Evolutionary conservation across 331 rosid genomes (phyloP).

Genomic region (Malus hybrid): DNA sequence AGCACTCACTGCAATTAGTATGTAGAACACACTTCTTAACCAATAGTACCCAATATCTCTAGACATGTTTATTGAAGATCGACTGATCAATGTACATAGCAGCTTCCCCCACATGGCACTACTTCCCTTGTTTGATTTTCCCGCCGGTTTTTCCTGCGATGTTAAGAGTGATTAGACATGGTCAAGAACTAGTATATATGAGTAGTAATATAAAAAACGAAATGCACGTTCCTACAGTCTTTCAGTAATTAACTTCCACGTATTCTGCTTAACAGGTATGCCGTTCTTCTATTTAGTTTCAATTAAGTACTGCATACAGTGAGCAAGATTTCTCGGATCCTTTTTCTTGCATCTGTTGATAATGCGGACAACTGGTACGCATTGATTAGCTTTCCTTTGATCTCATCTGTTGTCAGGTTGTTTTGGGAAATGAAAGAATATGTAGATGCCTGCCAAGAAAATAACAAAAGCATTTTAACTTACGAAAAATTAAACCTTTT

Average conservation of each 20-base stretch:
- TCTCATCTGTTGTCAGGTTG: slow-evolving; percentile 7
- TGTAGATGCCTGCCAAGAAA: slow-evolving; percentile 10
- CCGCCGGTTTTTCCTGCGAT: neutral
- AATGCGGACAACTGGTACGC: neutral
- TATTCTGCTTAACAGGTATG: neutral
- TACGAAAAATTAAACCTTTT: neutral
- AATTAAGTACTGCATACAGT: neutral
- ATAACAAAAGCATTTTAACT: neutral
- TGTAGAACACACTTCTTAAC: slow-evolving; percentile 8
- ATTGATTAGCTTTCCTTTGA: slow-evolving; percentile 11
- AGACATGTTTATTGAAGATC: slow-evolving; percentile 11
- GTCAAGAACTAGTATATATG: neutral
- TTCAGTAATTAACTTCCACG: neutral
- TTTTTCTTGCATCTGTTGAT: neutral
- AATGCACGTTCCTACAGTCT: neutral
- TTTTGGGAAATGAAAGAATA: neutral
- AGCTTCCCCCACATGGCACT: neutral
- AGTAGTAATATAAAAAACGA: neutral
- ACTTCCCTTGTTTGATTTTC: neutral
- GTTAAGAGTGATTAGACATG: neutral
- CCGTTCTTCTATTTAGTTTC: neutral
- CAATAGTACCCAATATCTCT: slow-evolving; percentile 19
- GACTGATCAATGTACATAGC: neutral
- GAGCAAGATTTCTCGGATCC: slow-evolving; percentile 2
- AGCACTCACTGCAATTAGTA: slow-evolving; percentile 8